Percentiles rank a stretch among this genome's conserved stretches.
phyloP scores from a whole-genome alignment of 2,329 filamentous ascomycete species.

The Aspergillus ochraceoroseus region DNA sequence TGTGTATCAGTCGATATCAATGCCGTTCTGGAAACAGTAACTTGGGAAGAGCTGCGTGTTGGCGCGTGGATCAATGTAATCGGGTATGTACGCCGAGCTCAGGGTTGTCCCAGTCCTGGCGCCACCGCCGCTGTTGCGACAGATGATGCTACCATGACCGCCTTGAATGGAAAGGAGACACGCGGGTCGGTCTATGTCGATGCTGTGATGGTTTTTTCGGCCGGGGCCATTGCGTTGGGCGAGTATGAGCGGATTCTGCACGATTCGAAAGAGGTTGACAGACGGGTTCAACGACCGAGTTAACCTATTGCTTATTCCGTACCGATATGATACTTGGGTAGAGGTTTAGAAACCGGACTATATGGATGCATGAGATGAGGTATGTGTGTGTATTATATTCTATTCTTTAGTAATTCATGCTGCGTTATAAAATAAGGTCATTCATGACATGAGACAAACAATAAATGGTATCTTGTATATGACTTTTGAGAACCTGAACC shows the following conservation, averaged over 20 bases:
- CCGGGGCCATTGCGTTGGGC: conserved; percentile 65
- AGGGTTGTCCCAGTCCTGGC: no score
- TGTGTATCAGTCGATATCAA: conserved; percentile 63
- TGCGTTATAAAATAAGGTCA: neutral
- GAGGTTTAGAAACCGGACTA: neutral
- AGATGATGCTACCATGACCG: no score
- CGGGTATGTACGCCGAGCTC: conserved; percentile 59
- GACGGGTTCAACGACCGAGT: conserved; percentile 13
- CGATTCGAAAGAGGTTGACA: conserved; percentile 35
- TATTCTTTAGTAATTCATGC: neutral
- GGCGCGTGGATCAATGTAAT: conserved; percentile 90
- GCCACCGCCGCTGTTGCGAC: neutral
- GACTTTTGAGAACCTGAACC: conserved; percentile 3
- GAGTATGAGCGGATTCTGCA: conserved; percentile 62
- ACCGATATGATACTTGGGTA: conserved; percentile 15
- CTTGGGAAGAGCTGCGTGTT: conserved; percentile 58
- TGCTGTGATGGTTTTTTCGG: conserved; percentile 71
- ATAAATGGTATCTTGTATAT: neutral
- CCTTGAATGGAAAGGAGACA: neutral
- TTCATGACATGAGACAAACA: no score
- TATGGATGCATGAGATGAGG: neutral
- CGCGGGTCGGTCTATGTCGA: conserved; percentile 55
- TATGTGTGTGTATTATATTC: conserved; percentile 9
- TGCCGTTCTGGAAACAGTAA: conserved; percentile 63
- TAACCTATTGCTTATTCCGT: no score